phyloP scores from a whole-genome alignment of 345 rosid species.

The Syzygium oleosum region DNA sequence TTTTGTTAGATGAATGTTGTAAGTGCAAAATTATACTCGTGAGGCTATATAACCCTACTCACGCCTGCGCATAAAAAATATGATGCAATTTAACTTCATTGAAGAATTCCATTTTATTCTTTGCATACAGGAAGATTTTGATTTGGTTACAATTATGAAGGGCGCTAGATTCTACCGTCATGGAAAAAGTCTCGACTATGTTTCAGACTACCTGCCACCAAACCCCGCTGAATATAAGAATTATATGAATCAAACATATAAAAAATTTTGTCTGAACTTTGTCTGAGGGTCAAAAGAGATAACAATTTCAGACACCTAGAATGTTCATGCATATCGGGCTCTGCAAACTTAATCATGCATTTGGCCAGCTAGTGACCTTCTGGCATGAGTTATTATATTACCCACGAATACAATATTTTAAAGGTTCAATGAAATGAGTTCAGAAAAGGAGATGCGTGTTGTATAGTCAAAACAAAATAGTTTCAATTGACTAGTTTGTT shows the following conservation, averaged over 20 bases:
- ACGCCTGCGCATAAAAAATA: neutral
- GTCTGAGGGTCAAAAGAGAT: neutral
- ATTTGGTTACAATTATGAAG: constrained; percentile 31
- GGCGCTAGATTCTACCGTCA: constrained; percentile 34
- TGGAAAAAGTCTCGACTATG: constrained; percentile 16
- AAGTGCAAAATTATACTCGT: neutral
- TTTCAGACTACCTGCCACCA: constrained; percentile 43
- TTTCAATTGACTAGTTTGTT: neutral
- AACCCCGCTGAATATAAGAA: constrained; percentile 31
- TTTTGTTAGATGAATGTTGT: neutral
- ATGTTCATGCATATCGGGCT: neutral
- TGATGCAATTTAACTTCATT: neutral
- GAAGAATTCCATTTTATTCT: neutral
- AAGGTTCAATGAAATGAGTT: neutral
- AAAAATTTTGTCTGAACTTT: neutral
- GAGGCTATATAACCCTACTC: neutral
- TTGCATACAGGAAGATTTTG: constrained; percentile 11
- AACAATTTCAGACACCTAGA: neutral
- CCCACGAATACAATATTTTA: neutral
- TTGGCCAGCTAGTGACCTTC: no score
- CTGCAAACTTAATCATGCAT: no score
- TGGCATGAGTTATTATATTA: neutral
- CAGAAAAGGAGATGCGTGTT: neutral
- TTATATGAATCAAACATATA: constrained; percentile 23
- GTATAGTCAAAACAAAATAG: neutral